Evolutionary conservation across 768 basidiomycete species (phyloP).

Genomic region (Boletus rex-veris): DNA sequence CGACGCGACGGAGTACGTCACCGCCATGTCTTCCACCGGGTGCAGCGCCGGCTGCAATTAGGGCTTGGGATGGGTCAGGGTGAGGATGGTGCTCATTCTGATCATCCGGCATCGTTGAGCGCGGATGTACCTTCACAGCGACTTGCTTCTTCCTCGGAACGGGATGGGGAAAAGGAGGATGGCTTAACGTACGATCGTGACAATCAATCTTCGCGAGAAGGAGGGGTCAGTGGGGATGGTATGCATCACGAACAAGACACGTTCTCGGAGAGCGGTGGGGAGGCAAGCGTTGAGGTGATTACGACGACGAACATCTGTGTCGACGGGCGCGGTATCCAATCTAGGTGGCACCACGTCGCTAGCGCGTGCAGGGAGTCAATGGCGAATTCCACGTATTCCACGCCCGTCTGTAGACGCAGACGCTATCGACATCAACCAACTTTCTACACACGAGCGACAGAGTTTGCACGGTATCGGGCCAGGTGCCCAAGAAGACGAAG

Average conservation of each 20-base stretch:
- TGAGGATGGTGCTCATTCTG: conserved; percentile 30
- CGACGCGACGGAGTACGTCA: conserved; percentile 30
- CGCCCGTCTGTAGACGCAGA: conserved; percentile 37
- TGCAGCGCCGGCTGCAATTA: conserved; percentile 38
- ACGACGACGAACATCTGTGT: not conserved
- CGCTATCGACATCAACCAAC: not conserved
- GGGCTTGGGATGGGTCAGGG: conserved; percentile 35
- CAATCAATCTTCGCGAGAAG: conserved; percentile 5
- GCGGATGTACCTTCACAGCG: conserved; percentile 32
- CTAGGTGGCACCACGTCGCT: not conserved
- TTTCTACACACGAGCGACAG: conserved; percentile 2
- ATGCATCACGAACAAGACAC: conserved; percentile 13
- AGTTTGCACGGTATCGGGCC: not conserved
- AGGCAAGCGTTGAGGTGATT: not conserved
- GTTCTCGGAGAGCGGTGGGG: conserved; percentile 9
- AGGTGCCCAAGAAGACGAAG: conserved; percentile 18
- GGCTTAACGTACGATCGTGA: conserved; percentile 27
- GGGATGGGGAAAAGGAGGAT: conserved; percentile 28
- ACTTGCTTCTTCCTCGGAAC: conserved; percentile 32
- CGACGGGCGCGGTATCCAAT: not conserved
- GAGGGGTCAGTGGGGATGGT: not conserved
- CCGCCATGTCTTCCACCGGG: conserved; percentile 43
- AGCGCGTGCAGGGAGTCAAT: conserved; percentile 21
- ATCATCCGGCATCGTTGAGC: conserved; percentile 31
- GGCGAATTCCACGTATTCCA: conserved; percentile 35